Evolutionary conservation across 1,284 basidiomycete species (phyloP).

Genomic region (Bjerkandera adusta): DNA sequence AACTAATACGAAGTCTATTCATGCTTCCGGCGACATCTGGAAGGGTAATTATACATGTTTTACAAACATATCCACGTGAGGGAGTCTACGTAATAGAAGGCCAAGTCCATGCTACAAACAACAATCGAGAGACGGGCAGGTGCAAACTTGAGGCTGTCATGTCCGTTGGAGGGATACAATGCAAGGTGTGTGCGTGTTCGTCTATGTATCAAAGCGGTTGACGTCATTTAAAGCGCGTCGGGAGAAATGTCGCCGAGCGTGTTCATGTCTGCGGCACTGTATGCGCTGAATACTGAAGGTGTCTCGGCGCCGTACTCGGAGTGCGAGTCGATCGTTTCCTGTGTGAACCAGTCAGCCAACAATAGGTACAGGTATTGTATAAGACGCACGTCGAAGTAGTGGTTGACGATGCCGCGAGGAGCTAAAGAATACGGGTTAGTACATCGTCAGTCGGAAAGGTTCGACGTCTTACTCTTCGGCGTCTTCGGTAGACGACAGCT

Average conservation of each 20-base stretch:
- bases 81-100: no score
- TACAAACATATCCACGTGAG: no score
- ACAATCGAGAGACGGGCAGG: no score
- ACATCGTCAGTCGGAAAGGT: slow-evolving; percentile 7
- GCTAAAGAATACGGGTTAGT: slow-evolving; percentile 45
- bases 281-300: slow-evolving; percentile 58
- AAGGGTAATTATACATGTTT: no score
- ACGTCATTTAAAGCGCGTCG: slow-evolving; percentile 55
- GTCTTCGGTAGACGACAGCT: slow-evolving; percentile 85
- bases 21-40: no score
- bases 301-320: slow-evolving; percentile 72
- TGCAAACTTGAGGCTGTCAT: no score
- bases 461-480: slow-evolving; percentile 66
- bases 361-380: neutral
- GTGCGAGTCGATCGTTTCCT: slow-evolving; percentile 72
- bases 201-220: neutral
- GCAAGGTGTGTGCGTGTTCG: no score
- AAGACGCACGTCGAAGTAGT: slow-evolving; percentile 86
- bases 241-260: slow-evolving; percentile 77
- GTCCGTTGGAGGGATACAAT: no score
- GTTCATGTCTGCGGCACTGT: slow-evolving; percentile 57
- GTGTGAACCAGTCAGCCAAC: no score
- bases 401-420: slow-evolving; percentile 82
- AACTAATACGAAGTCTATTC: no score
- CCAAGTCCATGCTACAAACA: no score